A percentile compares a stretch with the other conserved stretches of the same genome.
phyloP scores from a whole-genome alignment of 2,329 filamentous ascomycete species.

The Anthostomella pinea region DNA sequence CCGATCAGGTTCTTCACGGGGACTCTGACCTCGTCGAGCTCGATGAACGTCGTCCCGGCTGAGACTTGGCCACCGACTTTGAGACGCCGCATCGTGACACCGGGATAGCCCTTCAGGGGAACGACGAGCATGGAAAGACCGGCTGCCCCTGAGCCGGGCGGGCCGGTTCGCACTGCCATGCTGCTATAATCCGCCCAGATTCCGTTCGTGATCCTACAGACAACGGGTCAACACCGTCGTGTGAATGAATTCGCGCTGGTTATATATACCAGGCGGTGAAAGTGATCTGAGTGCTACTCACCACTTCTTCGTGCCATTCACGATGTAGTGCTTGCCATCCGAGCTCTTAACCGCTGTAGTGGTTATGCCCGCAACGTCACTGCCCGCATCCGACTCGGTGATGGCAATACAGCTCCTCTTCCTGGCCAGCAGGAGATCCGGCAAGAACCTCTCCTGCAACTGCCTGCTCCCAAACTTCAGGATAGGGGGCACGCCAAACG shows the following conservation, averaged over 20 bases:
- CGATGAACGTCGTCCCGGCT: constrained; percentile 72
- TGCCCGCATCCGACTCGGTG: constrained; percentile 72
- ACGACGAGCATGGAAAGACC: constrained; percentile 68
- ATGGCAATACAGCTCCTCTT: constrained; percentile 74
- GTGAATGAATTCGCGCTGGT: no score
- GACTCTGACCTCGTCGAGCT: constrained; percentile 71
- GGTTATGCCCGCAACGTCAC: constrained; percentile 69
- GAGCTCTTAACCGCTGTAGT: constrained; percentile 62
- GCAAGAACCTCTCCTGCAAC: constrained; percentile 65
- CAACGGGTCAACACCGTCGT: not conserved
- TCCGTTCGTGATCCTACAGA: constrained; percentile 62
- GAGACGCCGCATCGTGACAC: constrained; percentile 66
- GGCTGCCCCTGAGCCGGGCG: constrained; percentile 51
- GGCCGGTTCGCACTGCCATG: constrained; percentile 72
- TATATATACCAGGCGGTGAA: no score
- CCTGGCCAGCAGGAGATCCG: constrained; percentile 64
- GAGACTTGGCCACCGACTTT: constrained; percentile 64
- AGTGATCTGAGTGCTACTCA: constrained; percentile 1
- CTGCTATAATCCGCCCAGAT: constrained; percentile 66
- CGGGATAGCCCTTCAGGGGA: constrained; percentile 63
- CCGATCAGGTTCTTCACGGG: constrained; percentile 69
- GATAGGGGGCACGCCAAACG: constrained; percentile 70
- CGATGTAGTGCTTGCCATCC: constrained; percentile 65
- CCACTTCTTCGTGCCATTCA: constrained; percentile 81
- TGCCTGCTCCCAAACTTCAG: constrained; percentile 63